A percentile compares a stretch with the other conserved stretches of the same genome.
These are phyloP conservation scores for Orbilia javanica DNA, from an alignment of 2,329 filamentous ascomycete species.

Conservation along the genomic window DNA sequence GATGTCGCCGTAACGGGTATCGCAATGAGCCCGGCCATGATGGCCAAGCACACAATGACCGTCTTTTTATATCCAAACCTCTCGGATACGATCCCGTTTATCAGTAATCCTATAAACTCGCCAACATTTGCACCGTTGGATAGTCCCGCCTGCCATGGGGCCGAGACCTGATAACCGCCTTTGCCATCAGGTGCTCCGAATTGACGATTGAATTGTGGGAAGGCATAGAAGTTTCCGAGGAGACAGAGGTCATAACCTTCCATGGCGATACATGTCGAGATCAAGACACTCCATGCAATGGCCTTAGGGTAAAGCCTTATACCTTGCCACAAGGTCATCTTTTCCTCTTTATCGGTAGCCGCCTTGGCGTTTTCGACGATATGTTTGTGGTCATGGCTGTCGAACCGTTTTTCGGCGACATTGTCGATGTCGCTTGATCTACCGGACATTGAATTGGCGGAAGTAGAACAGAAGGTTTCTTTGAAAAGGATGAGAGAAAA, in stretches of 20 bases:
- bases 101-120: conserved; percentile 69
- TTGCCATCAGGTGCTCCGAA: conserved; percentile 41
- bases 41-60: conserved; percentile 67
- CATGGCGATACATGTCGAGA: conserved; percentile 93
- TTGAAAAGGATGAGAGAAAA: background rate
- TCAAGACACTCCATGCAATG: conserved; percentile 83
- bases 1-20: conserved; percentile 70
- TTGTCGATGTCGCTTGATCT: conserved; percentile 29
- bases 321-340: conserved; percentile 80
- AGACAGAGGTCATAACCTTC: conserved; percentile 87
- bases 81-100: conserved; percentile 70
- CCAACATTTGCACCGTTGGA: conserved; percentile 65
- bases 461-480: background rate
- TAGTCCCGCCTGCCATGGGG: conserved; percentile 49
- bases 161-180: conserved; percentile 46
- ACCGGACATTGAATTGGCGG: conserved; percentile 25
- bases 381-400: conserved; percentile 44
- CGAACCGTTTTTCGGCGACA: conserved; percentile 35
- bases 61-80: conserved; percentile 70
- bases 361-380: conserved; percentile 44
- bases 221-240: conserved; percentile 75
- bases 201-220: conserved; percentile 57
- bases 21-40: conserved; percentile 68
- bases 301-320: conserved; percentile 88
- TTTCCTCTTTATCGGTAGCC: conserved; percentile 72